Evolutionary conservation across 305 asterid genomes (phyloP), one percentile per base, ranked within the genome.

Genomic region (Solanum hybrid): DNA sequence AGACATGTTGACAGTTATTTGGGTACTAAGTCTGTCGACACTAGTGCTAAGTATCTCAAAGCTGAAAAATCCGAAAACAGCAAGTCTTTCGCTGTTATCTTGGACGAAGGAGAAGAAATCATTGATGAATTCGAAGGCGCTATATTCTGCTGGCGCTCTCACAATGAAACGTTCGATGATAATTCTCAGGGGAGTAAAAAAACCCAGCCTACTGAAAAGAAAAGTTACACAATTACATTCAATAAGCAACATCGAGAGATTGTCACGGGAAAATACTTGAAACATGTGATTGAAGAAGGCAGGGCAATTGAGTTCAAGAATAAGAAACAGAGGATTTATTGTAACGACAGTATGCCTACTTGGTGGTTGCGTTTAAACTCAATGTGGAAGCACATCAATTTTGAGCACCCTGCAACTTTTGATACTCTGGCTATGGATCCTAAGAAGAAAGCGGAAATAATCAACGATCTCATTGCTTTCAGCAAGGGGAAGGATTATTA

Each of bases 101-200:
- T 91, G 84, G 90, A 36, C 35, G 90, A 87, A 3, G 91, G 91
- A 51, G 91, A 89, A 74, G 90, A 57, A 35, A 89, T 80, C 33
- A 5, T 87, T 37, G 92, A 91, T 89, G 90, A 89, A 6, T 87
- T 91, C 64, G 24, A 80, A 14, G 90, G 89, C 0, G 89, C 61
- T 6, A n/a, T 10, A 37, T 8, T 91, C 10, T 26, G 79, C 31
- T 91, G 91, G 91, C 67, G 9, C 64, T 26, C 81, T 2, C 16
- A 22, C 8, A 71, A 26, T 29, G 90, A 89, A 4, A 28, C 1
- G 2, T 69, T 91, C 5, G 22, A 11, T 4, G 71, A 74, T 1
- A 20, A 36, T 39, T 73, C 91, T 12, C 28, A 87, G 0, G 37
- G 71, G 4, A 28, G 77, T 0, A 64, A 37, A 14, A n/a, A 31